These are phyloP conservation scores for Paraleonurus japonicus DNA, from an alignment of 257 asterid species.

Conservation along the genomic window DNA sequence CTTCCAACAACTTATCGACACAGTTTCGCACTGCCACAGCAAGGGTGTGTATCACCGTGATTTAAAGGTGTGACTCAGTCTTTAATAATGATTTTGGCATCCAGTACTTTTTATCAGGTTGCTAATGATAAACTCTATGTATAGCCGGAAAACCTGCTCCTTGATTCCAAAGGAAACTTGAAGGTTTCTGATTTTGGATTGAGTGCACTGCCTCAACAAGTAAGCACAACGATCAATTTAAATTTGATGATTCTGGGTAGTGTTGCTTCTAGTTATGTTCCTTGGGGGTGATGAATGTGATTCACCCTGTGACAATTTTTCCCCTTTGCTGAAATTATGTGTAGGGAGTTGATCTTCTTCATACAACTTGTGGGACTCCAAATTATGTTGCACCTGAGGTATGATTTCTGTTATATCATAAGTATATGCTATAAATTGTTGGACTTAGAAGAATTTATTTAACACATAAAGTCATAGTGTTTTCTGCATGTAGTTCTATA, in stretches of 20 bases:
- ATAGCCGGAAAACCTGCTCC: conserved; percentile 97
- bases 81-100: conserved; percentile 20
- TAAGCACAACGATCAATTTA: conserved; percentile 33
- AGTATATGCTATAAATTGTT: conserved; percentile 12
- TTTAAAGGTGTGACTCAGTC: conserved; percentile 59
- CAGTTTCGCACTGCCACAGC: conserved; percentile 84
- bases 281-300: background rate
- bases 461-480: background rate
- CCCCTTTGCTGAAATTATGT: conserved; percentile 23
- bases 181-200: conserved; percentile 96
- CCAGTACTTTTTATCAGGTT: conserved; percentile 16
- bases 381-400: conserved; percentile 98
- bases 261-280: conserved; percentile 14
- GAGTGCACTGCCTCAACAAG: conserved; percentile 87
- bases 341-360: conserved; percentile 94
- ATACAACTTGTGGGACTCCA: conserved; percentile 97
- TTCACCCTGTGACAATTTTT: conserved; percentile 2
- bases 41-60: conserved; percentile 97
- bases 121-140: conserved; percentile 30
- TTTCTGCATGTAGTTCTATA: conserved; percentile 12
- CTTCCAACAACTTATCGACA: conserved; percentile 95
- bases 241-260: background rate
- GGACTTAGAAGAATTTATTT: background rate
- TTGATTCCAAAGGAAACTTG: conserved; percentile 80
- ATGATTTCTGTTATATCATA: conserved; percentile 16